A percentile compares a stretch with the other conserved stretches of the same genome.
These are phyloP conservation scores for Prunella vulgaris DNA, from an alignment of 257 asterid species.

Conservation along the genomic window DNA sequence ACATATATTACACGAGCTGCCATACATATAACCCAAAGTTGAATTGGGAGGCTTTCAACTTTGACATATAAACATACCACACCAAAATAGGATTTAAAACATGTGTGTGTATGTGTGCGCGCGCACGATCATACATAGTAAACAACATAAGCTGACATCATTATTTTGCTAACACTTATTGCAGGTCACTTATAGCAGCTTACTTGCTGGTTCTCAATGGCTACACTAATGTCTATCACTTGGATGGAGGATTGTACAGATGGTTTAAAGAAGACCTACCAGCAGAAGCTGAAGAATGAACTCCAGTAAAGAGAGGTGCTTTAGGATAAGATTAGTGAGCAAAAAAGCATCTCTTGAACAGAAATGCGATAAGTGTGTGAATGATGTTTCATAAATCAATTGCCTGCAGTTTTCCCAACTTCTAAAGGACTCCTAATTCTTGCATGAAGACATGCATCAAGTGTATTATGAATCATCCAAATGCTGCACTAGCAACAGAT, in stretches of 20 bases:
- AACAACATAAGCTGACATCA: constrained; percentile 4
- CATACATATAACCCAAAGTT: background rate
- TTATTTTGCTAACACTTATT: constrained; percentile 17
- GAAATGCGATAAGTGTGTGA: background rate
- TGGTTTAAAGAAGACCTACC: constrained; percentile 84
- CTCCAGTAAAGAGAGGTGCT: background rate
- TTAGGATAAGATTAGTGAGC: constrained; percentile 13
- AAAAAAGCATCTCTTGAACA: background rate
- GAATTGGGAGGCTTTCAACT: background rate
- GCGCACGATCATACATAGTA: background rate
- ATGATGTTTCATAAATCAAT: constrained; percentile 20
- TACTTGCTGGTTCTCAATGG: constrained; percentile 89
- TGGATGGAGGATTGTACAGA: constrained; percentile 80
- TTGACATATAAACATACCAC: background rate
- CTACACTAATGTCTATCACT: constrained; percentile 65
- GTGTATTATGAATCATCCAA: constrained; percentile 6
- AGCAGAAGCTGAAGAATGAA: constrained; percentile 62
- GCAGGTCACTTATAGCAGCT: constrained; percentile 97
- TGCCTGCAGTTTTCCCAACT: constrained; percentile 2
- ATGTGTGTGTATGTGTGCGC: too few relatives aligned
- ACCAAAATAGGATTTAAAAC: background rate
- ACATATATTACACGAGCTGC: background rate
- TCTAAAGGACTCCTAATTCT: constrained; percentile 4
- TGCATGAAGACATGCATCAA: background rate
- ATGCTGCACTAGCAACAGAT: background rate